Evolutionary conservation across 1,139 yeast species (phyloP), one percentile per base, ranked within the genome.

Genomic region (Nakaseomyces glabratus): DNA sequence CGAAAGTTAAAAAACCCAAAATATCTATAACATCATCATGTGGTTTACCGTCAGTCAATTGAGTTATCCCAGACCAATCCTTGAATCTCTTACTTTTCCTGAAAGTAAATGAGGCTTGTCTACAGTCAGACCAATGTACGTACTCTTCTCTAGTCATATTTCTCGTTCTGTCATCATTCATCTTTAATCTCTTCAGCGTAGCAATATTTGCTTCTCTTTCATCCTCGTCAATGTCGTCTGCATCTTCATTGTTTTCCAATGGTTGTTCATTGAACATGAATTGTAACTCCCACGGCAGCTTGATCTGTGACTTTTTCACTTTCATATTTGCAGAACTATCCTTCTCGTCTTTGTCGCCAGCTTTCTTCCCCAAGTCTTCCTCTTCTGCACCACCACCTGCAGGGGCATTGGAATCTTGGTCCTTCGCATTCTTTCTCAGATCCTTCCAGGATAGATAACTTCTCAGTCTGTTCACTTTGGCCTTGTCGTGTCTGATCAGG

Each of bases 111-210:
- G 93, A 79, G 1, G 98, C 98, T 57, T 90, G 98, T 45, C 99
- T 73, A 61, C 98, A 90, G 55, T 90, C 99, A 10, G 95, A 82
- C 96, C 97, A 90, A 57, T 93, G 98, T 12, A 88, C 98, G 50
- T 90, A 90, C 56, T 90, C 98, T 52, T 90, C 96, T 49, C 79
- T 77, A 0, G 98, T 90, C 99, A 90, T 93, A 46, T 81, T 73
- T 46, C 69, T 73, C 0, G 99, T 90, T 45, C 98, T 68, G 40
- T 90, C 96, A 58, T 90, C 99, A 3, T 97, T 97, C 63, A 75
- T 78, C 52, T 86, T 86, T 46, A 90, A 68, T 40, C 97, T 65
- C 55, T 86, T 86, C 56, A 86, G 64, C 11, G 95, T 84, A 0
- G 94, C 94, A 28, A 80, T 65, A 25, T 85, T 81, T 2, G 97